These are phyloP conservation scores for Sporopachydermia cereana DNA, from an alignment of 1,139 yeast genomes.

Conservation along the genomic window DNA sequence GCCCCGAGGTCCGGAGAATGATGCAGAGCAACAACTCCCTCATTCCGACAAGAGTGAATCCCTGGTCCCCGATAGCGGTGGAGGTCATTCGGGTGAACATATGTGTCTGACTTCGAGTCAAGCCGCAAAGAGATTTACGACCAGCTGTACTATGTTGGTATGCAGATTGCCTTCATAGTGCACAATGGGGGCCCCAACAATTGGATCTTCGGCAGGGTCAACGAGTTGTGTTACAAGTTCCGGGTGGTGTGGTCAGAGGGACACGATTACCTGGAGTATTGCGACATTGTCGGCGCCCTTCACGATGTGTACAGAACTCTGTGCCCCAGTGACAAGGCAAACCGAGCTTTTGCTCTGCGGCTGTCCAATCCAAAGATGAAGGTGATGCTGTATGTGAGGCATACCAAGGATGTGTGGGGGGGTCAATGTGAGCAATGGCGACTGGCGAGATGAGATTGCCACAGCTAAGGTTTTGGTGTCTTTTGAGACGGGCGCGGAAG, in stretches of 20 bases:
- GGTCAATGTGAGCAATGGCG: background rate
- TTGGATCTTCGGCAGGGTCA: constrained; percentile 1
- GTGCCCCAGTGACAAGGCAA: background rate
- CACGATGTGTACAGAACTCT: background rate
- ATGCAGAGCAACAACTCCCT: background rate
- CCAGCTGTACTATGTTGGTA: background rate
- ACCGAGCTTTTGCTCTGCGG: background rate
- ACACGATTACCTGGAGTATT: background rate
- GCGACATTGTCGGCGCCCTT: background rate
- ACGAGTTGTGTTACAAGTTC: background rate
- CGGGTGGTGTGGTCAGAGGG: background rate
- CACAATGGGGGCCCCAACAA: background rate
- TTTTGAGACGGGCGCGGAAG: background rate
- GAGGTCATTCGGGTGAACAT: no score
- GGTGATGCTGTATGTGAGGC: background rate
- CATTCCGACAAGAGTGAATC: background rate
- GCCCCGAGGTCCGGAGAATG: background rate
- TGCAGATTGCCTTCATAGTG: background rate
- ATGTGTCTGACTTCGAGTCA: no score
- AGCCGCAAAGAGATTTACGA: background rate
- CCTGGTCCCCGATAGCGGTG: background rate
- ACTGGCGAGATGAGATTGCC: background rate
- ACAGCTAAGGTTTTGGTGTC: background rate
- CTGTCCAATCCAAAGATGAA: background rate
- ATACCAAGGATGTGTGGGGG: background rate